A percentile compares a stretch with the other conserved stretches of the same genome.
These are phyloP conservation scores for Trichomonas gallinae DNA, from an alignment of 208 protist genomes.

Conservation along the genomic window DNA sequence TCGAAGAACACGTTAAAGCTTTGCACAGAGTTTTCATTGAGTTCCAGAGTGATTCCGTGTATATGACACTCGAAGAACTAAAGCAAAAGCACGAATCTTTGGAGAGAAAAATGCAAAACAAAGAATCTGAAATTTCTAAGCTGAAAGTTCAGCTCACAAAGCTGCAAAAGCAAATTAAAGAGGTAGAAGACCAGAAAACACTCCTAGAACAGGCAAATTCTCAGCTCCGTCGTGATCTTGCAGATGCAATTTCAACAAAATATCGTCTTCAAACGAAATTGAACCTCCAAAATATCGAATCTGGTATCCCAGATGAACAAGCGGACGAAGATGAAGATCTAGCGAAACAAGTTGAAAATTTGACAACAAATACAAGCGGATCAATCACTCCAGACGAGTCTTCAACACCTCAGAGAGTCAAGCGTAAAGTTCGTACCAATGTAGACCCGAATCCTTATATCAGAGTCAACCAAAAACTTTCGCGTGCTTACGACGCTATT, in stretches of 20 bases:
- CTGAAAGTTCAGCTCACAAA: background rate
- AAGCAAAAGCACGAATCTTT: constrained; percentile 6
- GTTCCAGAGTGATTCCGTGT: constrained; percentile 6
- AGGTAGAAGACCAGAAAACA: background rate
- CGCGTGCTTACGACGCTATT: background rate
- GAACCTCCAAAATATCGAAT: background rate
- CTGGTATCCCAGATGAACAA: background rate
- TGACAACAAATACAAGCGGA: background rate
- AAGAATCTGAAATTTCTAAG: background rate
- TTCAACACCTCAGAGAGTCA: background rate
- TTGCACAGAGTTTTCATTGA: background rate
- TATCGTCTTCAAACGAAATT: background rate
- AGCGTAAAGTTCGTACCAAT: background rate
- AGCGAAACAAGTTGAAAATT: background rate
- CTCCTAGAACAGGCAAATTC: background rate
- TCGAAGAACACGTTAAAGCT: constrained; percentile 20
- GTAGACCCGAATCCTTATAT: background rate
- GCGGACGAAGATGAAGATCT: background rate
- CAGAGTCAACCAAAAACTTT: background rate
- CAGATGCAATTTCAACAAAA: background rate
- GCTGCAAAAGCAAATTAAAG: background rate
- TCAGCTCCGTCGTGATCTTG: background rate
- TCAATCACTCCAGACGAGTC: background rate
- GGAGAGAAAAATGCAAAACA: background rate
- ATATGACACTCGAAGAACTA: constrained; percentile 5